phyloP scores from a whole-genome alignment of 768 basidiomycete species.

The Termitomyces sp. region DNA sequence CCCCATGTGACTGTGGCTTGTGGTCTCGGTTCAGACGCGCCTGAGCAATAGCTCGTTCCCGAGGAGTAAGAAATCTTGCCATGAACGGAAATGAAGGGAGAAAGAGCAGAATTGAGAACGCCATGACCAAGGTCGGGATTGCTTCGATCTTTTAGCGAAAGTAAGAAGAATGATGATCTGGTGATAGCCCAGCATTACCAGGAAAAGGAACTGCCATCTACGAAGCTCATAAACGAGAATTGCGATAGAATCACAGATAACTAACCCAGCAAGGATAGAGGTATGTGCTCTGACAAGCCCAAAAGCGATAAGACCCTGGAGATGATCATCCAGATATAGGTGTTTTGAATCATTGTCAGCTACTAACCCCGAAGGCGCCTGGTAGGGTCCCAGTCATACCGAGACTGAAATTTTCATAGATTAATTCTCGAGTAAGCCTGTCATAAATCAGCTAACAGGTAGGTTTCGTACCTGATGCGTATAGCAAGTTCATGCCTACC shows the following conservation, averaged over 20 bases:
- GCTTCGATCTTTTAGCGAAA: constrained; percentile 38
- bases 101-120: constrained; percentile 38
- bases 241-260: constrained; percentile 1
- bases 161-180: background rate
- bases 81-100: constrained; percentile 53
- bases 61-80: constrained; percentile 43
- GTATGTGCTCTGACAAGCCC: constrained; percentile 49
- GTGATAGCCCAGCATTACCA: constrained; percentile 24
- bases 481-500: constrained; percentile 43
- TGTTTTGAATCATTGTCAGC: background rate
- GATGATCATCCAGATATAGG: background rate
- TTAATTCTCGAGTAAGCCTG: background rate
- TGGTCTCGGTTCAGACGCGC: constrained; percentile 51
- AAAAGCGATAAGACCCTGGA: constrained; percentile 49
- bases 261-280: constrained; percentile 32
- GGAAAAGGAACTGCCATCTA: constrained; percentile 57
- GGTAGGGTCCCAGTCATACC: constrained; percentile 56
- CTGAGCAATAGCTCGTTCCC: constrained; percentile 50
- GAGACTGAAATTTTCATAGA: constrained; percentile 26
- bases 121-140: constrained; percentile 52
- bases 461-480: constrained; percentile 34
- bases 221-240: background rate
- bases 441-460: background rate
- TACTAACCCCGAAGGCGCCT: constrained; percentile 44
- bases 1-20: constrained; percentile 51